phyloP scores from a whole-genome alignment of 208 protist species.

The Acanthamoeba culbertsoni region DNA sequence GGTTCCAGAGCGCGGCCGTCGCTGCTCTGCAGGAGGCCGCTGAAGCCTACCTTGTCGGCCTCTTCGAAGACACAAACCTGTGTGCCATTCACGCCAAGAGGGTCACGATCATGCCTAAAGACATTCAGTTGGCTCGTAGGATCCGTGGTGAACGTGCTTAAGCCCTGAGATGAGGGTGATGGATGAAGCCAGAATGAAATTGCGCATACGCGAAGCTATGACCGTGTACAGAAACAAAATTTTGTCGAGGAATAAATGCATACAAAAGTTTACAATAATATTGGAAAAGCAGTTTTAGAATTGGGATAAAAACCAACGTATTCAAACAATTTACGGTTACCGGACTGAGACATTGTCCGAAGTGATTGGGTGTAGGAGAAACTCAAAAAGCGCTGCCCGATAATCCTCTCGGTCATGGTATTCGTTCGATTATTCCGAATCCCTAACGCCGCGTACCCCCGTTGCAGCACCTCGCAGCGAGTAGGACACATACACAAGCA shows the following conservation, averaged over 20 bases:
- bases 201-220: not conserved
- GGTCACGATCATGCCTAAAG: conserved; percentile 99
- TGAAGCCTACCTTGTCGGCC: conserved; percentile 86
- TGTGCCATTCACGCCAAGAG: conserved; percentile 94
- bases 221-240: not conserved
- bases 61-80: conserved; percentile 89
- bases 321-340: too few relatives aligned
- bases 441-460: too few relatives aligned
- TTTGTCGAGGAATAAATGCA: not conserved
- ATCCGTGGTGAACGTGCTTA: conserved; percentile 95
- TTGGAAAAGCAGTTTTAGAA: not conserved
- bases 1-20: conserved; percentile 92
- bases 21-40: conserved; percentile 96
- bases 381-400: too few relatives aligned
- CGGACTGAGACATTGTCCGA: too few relatives aligned
- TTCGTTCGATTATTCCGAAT: too few relatives aligned
- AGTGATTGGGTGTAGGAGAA: too few relatives aligned
- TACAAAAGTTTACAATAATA: not conserved
- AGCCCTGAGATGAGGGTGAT: not conserved
- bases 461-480: too few relatives aligned
- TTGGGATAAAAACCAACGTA: not conserved
- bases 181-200: not conserved
- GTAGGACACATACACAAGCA: too few relatives aligned
- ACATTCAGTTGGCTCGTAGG: conserved; percentile 97
- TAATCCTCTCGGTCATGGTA: too few relatives aligned